These are phyloP conservation scores for Globisporangium paddicum DNA, from an alignment of 352 stramenopile species.

Conservation along the genomic window DNA sequence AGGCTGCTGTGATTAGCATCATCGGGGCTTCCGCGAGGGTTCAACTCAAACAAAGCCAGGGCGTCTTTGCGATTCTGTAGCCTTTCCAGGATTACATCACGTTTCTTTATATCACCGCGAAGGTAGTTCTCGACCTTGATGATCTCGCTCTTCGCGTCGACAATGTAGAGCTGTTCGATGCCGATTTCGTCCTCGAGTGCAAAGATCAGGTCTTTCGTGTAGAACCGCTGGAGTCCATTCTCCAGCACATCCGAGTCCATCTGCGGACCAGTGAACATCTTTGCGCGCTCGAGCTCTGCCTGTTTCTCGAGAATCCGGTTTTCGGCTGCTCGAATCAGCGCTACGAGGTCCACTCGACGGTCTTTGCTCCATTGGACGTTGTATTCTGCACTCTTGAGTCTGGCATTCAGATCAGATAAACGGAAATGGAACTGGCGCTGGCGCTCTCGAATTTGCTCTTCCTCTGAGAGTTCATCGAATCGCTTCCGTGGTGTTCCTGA, in stretches of 20 bases:
- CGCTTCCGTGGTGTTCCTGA: conserved; percentile 12
- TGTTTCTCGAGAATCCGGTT: conserved; percentile 75
- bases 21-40: conserved; percentile 18
- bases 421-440: conserved; percentile 77
- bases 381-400: conserved; percentile 61
- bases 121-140: conserved; percentile 69
- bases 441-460: conserved; percentile 48
- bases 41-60: conserved; percentile 41
- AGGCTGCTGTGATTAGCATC: conserved; percentile 1
- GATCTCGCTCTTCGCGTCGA: conserved; percentile 70
- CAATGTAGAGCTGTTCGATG: conserved; percentile 84
- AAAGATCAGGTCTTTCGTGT: conserved; percentile 68
- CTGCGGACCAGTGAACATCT: conserved; percentile 59
- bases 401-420: conserved; percentile 47
- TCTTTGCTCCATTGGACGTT: conserved; percentile 78
- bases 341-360: conserved; percentile 60
- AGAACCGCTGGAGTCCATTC: conserved; percentile 68
- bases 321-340: conserved; percentile 62
- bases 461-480: conserved; percentile 47
- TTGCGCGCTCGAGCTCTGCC: conserved; percentile 61
- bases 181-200: conserved; percentile 78
- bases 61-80: conserved; percentile 39
- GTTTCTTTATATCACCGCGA: conserved; percentile 44
- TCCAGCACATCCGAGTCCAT: conserved; percentile 81
- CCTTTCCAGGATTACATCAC: conserved; percentile 22